phyloP scores from a whole-genome alignment of 2,329 filamentous ascomycete genomes.

The Fusarium sp. region DNA sequence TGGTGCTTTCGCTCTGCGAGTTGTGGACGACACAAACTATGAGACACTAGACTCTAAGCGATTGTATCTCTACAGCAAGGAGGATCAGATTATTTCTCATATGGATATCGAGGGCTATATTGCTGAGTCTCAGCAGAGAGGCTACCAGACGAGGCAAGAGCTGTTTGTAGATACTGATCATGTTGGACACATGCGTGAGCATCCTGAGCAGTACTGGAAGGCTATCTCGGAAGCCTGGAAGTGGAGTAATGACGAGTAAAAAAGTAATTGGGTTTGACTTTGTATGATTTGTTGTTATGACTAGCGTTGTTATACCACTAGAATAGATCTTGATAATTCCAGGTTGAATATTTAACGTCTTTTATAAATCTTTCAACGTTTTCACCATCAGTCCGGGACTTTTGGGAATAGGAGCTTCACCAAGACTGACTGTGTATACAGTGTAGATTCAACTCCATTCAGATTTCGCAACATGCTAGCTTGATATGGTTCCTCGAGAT shows the following conservation, averaged over 20 bases:
- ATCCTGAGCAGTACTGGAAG: constrained; percentile 67
- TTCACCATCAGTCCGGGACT: background rate
- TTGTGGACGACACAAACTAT: constrained; percentile 50
- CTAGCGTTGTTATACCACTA: constrained; percentile 20
- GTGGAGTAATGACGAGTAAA: constrained; percentile 21
- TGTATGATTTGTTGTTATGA: constrained; percentile 3
- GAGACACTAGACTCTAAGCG: constrained; percentile 53
- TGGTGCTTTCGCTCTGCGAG: constrained; percentile 50
- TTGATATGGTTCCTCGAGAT: accelerated
- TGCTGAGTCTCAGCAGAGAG: constrained; percentile 55
- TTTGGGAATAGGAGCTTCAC: background rate
- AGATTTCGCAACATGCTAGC: background rate
- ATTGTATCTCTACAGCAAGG: constrained; percentile 67
- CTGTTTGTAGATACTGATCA: constrained; percentile 68
- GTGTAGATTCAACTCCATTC: background rate
- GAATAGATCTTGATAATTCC: background rate
- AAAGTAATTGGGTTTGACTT: background rate
- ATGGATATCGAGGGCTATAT: constrained; percentile 66
- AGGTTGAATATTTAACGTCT: background rate
- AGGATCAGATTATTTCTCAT: constrained; percentile 65
- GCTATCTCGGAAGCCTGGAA: constrained; percentile 49
- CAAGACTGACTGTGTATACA: background rate
- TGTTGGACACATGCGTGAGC: constrained; percentile 67
- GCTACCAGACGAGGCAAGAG: constrained; percentile 60
- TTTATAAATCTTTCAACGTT: background rate